phyloP scores from a whole-genome alignment of 73 alveolate species.

The Paramecium tetraurelia region DNA sequence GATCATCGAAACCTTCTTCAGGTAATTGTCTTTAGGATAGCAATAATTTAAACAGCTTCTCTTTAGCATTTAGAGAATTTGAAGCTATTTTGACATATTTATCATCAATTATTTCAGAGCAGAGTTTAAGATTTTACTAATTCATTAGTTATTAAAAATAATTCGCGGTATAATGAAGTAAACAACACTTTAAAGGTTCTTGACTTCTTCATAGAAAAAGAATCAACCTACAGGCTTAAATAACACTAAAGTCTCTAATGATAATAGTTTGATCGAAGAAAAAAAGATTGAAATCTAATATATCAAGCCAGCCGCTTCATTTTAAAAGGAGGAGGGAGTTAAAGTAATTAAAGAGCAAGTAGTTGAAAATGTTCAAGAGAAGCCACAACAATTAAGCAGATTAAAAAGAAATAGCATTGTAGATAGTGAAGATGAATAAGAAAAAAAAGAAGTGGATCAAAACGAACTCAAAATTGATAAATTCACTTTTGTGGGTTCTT shows the following conservation, averaged over 20 bases:
- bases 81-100: conserved; percentile 43
- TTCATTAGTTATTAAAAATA: conserved; percentile 25
- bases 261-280: background rate
- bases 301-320: background rate
- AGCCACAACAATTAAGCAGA: background rate
- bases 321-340: background rate
- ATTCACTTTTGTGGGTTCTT: background rate
- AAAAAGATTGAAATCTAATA: background rate
- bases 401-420: background rate
- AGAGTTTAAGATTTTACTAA: conserved; percentile 22
- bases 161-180: background rate
- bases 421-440: background rate
- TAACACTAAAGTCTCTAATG: background rate
- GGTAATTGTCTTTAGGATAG: conserved; percentile 70
- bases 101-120: conserved; percentile 32
- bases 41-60: conserved; percentile 26
- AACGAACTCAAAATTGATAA: background rate
- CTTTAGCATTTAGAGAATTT: conserved; percentile 48
- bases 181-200: background rate
- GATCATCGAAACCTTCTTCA: conserved; percentile 80
- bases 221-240: background rate
- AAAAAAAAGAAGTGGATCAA: background rate
- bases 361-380: background rate
- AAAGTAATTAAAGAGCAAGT: background rate
- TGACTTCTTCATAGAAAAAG: background rate